phyloP scores from a whole-genome alignment of 2,329 filamentous ascomycete genomes.

The Lasiodiplodia gonubiensis region DNA sequence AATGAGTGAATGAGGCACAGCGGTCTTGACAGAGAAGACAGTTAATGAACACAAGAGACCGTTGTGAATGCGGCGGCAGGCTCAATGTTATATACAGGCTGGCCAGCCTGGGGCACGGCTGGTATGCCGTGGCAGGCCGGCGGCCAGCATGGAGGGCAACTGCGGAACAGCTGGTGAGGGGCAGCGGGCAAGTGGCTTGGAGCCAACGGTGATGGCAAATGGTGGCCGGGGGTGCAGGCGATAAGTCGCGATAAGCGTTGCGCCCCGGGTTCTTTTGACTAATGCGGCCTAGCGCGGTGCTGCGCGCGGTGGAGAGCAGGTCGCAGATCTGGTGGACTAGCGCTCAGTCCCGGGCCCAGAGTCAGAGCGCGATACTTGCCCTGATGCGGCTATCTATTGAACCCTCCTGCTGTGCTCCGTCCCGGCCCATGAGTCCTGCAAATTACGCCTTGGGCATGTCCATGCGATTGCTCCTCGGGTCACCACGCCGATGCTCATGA shows the following conservation, averaged over 20 bases:
- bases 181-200: constrained; percentile 13
- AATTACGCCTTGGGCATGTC: constrained; percentile 20
- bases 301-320: constrained; percentile 11
- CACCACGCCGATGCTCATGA: constrained; percentile 2
- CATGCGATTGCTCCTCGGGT: constrained; percentile 18
- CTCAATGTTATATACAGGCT: constrained; percentile 10
- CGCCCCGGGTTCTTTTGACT: constrained; percentile 9
- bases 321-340: constrained; percentile 1
- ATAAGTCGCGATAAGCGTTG: constrained; percentile 25
- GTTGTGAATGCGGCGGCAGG: constrained; percentile 8
- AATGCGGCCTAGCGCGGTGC: constrained; percentile 20
- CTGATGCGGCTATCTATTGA: constrained; percentile 19
- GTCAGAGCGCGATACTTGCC: constrained; percentile 14
- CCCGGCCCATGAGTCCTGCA: constrained; percentile 1
- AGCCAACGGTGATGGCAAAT: constrained; percentile 5
- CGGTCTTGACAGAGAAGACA: neutral
- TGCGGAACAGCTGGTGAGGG: constrained; percentile 14
- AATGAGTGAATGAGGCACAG: neutral
- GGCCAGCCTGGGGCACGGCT: neutral
- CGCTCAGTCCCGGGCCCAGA: neutral
- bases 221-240: constrained; percentile 1
- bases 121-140: constrained; percentile 6
- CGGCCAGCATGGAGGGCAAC: constrained; percentile 1
- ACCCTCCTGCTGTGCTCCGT: neutral
- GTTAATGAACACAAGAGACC: neutral